Conservation (phyloP, 129 eudicot species). For the Flaveria robusta region DNA sequence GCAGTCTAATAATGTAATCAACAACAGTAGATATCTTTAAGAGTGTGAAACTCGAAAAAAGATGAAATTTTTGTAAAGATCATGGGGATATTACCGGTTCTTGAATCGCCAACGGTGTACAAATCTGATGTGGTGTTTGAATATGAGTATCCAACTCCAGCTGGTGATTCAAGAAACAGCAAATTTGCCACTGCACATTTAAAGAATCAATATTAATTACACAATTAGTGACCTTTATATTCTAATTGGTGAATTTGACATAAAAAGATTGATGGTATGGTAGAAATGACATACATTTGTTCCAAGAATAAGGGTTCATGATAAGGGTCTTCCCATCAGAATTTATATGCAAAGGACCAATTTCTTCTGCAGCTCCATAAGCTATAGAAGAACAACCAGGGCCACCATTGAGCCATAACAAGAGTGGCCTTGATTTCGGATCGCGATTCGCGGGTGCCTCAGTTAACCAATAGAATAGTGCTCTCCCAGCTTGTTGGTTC, state of each 20-base stretch:
- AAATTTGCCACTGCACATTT: conserved; percentile 84
- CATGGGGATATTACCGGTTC: conserved; percentile 59
- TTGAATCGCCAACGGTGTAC: conserved; percentile 76
- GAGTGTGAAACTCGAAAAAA: conserved; percentile 18
- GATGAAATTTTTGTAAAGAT: conserved; percentile 1
- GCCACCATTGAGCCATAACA: conserved; percentile 99
- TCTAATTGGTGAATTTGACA: not conserved
- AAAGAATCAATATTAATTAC: conserved; percentile 24
- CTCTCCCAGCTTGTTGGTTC: conserved; percentile 73
- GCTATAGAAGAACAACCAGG: conserved; percentile 99
- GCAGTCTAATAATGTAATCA: conserved; percentile 5
- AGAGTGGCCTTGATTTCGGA: conserved; percentile 75
- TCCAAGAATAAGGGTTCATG: conserved; percentile 85
- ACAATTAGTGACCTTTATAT: not conserved
- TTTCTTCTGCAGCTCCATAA: conserved; percentile 98
- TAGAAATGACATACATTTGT: conserved; percentile 61
- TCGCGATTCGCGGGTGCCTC: conserved; percentile 65
- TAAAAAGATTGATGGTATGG: not conserved
- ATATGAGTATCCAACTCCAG: conserved; percentile 96
- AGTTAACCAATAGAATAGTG: conserved; percentile 88
- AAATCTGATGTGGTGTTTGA: conserved; percentile 80
- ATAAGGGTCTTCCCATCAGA: conserved; percentile 81
- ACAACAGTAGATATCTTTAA: not conserved
- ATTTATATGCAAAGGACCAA: conserved; percentile 84
- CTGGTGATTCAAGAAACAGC: conserved; percentile 96